A percentile compares a stretch with the other conserved stretches of the same genome.
Evolutionary conservation across 1,284 basidiomycete genomes (phyloP).

Genomic region (Athelia sp.): DNA sequence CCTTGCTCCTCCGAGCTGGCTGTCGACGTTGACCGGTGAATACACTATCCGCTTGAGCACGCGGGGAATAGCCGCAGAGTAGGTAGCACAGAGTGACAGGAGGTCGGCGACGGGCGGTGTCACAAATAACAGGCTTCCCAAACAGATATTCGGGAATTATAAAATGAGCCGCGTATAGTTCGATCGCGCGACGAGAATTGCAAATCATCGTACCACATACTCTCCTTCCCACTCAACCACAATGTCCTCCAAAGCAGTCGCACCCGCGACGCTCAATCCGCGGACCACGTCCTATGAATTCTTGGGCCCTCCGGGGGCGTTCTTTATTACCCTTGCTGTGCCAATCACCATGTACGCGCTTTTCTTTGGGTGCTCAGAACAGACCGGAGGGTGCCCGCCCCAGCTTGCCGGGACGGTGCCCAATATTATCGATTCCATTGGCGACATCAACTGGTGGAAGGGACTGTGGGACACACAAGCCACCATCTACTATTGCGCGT

Average conservation of each 20-base stretch:
- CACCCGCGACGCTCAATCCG: conserved; percentile 38
- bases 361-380: conserved; percentile 83
- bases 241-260: not conserved
- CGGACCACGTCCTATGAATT: conserved; percentile 78
- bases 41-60: too few species aligned
- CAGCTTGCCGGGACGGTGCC: conserved; percentile 37
- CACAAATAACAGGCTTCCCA: too few species aligned
- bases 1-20: too few species aligned
- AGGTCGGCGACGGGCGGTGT: too few species aligned
- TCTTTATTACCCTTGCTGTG: conserved; percentile 68
- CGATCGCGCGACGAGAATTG: too few species aligned
- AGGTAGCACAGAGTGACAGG: too few species aligned
- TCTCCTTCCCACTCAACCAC: not conserved
- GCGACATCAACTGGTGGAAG: conserved; percentile 57
- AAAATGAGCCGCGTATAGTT: too few species aligned
- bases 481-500: conserved; percentile 72
- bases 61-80: too few species aligned
- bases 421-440: conserved; percentile 43
- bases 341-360: conserved; percentile 77
- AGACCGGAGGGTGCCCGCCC: conserved; percentile 72
- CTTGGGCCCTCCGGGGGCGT: conserved; percentile 78
- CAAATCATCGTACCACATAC: not conserved
- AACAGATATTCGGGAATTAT: too few species aligned
- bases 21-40: too few species aligned
- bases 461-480: conserved; percentile 81